These are phyloP conservation scores for Mycena leptocephala DNA, from an alignment of 768 basidiomycete genomes.

Conservation along the genomic window DNA sequence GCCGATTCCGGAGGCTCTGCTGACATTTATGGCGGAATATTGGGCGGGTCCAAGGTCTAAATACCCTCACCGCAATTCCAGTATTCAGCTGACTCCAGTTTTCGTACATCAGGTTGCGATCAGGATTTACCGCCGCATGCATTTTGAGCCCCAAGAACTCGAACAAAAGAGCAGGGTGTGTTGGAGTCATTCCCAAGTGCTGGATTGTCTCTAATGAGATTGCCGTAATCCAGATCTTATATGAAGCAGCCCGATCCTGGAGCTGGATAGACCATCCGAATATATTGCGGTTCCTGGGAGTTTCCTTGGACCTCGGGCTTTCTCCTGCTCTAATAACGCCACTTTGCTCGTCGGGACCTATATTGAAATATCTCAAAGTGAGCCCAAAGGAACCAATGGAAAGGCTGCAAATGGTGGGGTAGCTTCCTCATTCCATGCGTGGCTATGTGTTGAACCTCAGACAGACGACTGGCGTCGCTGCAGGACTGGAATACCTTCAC, in stretches of 20 bases:
- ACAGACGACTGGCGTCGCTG: conserved; percentile 21
- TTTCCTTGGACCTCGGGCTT: conserved; percentile 24
- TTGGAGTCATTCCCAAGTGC: not conserved
- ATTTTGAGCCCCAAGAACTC: conserved; percentile 10
- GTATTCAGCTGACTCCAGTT: not conserved
- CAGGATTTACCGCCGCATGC: conserved; percentile 28
- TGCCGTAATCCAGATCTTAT: not conserved
- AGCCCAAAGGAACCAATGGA: not conserved
- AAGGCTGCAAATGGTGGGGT: conserved; percentile 25
- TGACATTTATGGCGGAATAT: conserved; percentile 21
- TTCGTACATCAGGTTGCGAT: not conserved
- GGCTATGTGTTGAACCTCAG: not conserved
- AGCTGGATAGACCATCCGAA: conserved; percentile 13
- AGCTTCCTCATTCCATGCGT: not conserved
- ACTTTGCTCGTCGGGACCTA: conserved; percentile 18
- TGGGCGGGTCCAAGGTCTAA: not conserved
- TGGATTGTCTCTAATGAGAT: not conserved
- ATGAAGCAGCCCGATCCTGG: conserved; percentile 23
- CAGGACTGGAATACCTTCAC: conserved; percentile 35
- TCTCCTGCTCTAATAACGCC: conserved; percentile 33
- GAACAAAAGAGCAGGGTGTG: conserved; percentile 17
- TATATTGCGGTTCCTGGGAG: conserved; percentile 28
- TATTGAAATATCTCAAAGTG: conserved; percentile 26
- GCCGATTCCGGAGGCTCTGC: conserved; percentile 19
- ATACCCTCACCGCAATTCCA: not conserved